These are phyloP conservation scores for Kregervanrija pseudodelftensis DNA, from an alignment of 805 yeast genomes.

Conservation along the genomic window DNA sequence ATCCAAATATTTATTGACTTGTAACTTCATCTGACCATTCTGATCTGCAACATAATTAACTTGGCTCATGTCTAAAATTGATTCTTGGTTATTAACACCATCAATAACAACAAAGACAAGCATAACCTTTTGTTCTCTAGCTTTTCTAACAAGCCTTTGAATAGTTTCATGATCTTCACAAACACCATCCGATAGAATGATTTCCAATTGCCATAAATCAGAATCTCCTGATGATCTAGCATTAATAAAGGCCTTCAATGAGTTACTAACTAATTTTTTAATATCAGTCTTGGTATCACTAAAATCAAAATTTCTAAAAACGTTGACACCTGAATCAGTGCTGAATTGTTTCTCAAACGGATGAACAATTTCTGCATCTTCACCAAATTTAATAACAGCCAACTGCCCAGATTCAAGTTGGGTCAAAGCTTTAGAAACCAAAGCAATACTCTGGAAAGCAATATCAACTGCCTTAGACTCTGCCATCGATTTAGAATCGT, in stretches of 20 bases:
- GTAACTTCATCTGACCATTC: constrained; percentile 62
- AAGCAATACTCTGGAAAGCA: constrained; percentile 90
- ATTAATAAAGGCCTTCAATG: constrained; percentile 66
- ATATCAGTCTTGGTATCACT: constrained; percentile 85
- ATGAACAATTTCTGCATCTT: constrained; percentile 74
- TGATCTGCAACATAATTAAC: constrained; percentile 72
- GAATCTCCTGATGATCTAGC: constrained; percentile 34
- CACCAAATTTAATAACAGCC: constrained; percentile 87
- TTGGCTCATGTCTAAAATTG: constrained; percentile 91
- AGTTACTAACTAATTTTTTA: constrained; percentile 59
- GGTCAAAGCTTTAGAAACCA: constrained; percentile 88
- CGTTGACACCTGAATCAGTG: constrained; percentile 73
- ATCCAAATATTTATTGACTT: constrained; percentile 81
- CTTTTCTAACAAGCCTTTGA: constrained; percentile 78
- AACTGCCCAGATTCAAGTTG: constrained; percentile 93
- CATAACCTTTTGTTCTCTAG: constrained; percentile 90
- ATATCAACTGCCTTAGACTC: constrained; percentile 85
- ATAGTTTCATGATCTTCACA: constrained; percentile 90
- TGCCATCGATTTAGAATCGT: constrained; percentile 96
- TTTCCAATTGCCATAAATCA: constrained; percentile 90
- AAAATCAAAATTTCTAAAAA: constrained; percentile 86
- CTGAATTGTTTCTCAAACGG: constrained; percentile 83
- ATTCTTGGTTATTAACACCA: constrained; percentile 76
- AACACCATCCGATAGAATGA: constrained; percentile 92
- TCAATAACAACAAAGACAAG: constrained; percentile 91